These are phyloP conservation scores for Phanerodontia chrysosporium DNA, from an alignment of 768 basidiomycete genomes.

Conservation along the genomic window DNA sequence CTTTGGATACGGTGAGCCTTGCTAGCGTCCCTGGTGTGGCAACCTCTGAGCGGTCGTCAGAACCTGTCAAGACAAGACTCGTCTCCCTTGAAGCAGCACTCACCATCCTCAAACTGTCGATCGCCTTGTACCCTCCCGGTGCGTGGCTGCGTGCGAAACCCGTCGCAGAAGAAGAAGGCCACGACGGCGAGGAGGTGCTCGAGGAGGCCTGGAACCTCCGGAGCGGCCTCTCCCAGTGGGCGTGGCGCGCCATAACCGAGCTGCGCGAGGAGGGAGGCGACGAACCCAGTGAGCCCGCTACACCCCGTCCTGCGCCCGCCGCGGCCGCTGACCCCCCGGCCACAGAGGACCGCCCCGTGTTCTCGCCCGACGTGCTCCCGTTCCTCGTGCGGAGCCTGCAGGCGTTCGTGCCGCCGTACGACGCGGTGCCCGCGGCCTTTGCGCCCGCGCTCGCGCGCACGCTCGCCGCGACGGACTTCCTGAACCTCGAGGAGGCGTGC, in stretches of 20 bases:
- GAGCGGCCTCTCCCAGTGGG: constrained; percentile 65
- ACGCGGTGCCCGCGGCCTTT: constrained; percentile 35
- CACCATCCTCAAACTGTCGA: constrained; percentile 65
- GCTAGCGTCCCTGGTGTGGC: not conserved
- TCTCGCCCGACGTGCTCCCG: constrained; percentile 61
- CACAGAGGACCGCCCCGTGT: constrained; percentile 47
- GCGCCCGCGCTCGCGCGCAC: constrained; percentile 37
- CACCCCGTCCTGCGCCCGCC: not conserved
- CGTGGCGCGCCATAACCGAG: constrained; percentile 72
- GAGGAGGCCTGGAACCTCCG: constrained; percentile 65
- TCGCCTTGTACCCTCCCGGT: constrained; percentile 68
- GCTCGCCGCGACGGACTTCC: constrained; percentile 63
- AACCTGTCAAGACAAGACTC: constrained; percentile 65
- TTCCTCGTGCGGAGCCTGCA: constrained; percentile 54
- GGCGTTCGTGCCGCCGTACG: constrained; percentile 56
- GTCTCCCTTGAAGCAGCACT: constrained; percentile 64
- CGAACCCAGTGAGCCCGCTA: constrained; percentile 35
- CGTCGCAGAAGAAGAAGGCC: constrained; percentile 9
- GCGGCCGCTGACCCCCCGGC: not conserved
- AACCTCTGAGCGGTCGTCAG: constrained; percentile 31
- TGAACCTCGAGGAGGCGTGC: constrained; percentile 51
- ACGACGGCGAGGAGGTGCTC: constrained; percentile 23
- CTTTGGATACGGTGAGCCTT: constrained; percentile 65
- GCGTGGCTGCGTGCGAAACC: constrained; percentile 44
- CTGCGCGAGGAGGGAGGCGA: constrained; percentile 53